Evolutionary conservation across 2,329 filamentous ascomycete species (phyloP).

Genomic region (Colletotrichum siamense): DNA sequence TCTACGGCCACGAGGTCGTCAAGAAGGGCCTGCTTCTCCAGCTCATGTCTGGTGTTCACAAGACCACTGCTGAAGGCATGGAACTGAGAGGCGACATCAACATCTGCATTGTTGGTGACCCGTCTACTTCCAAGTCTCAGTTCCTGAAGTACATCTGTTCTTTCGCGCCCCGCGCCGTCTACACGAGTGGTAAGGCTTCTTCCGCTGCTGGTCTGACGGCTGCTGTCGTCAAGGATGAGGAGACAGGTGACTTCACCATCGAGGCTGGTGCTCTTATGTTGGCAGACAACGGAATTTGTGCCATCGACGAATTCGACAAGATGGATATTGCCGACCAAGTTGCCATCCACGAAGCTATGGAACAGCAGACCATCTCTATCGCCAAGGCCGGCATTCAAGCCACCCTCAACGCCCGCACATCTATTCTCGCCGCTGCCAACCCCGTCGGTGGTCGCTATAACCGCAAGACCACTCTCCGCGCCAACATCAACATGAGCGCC

Average conservation of each 20-base stretch:
- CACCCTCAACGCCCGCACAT: constrained; percentile 93
- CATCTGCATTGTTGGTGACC: constrained; percentile 97
- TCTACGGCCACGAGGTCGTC: constrained; percentile 96
- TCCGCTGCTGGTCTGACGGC: constrained; percentile 97
- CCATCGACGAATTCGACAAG: constrained; percentile 99
- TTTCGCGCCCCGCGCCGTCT: constrained; percentile 94
- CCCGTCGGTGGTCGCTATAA: constrained; percentile 97
- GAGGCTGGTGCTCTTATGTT: constrained; percentile 98
- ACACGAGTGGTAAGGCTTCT: constrained; percentile 96
- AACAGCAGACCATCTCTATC: constrained; percentile 99
- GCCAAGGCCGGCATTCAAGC: constrained; percentile 98
- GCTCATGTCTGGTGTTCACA: constrained; percentile 93
- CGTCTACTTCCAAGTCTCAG: constrained; percentile 95
- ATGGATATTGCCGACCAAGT: constrained; percentile 99
- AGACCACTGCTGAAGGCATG: constrained; percentile 93
- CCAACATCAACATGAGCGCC: constrained; percentile 98
- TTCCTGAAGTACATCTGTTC: constrained; percentile 98
- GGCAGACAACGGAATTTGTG: constrained; percentile 95
- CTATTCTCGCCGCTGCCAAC: constrained; percentile 94
- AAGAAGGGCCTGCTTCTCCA: constrained; percentile 96
- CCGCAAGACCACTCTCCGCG: constrained; percentile 88
- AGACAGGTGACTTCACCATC: constrained; percentile 98
- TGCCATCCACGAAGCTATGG: constrained; percentile 99
- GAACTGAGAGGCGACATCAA: constrained; percentile 96
- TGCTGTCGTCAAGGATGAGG: constrained; percentile 96